Evolutionary conservation across 805 yeast genomes (phyloP).

Genomic region (Ogataea chonburiensis): DNA sequence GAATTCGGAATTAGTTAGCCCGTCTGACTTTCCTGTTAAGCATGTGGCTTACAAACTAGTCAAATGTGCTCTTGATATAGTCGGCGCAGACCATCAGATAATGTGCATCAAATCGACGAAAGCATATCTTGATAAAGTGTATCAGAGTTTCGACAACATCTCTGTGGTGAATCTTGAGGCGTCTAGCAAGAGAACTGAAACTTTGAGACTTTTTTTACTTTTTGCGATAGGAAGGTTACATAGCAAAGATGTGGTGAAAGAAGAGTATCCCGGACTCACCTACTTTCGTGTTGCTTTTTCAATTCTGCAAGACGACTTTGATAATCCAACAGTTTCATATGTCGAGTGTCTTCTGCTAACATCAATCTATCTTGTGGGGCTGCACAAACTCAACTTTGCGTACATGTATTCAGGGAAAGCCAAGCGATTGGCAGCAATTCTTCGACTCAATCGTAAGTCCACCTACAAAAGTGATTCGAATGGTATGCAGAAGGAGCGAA

Average conservation of each 20-base stretch:
- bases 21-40: slow-evolving; percentile 1
- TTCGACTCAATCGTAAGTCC: slow-evolving; percentile 1
- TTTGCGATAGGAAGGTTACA: slow-evolving; percentile 12
- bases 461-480: slow-evolving; percentile 1
- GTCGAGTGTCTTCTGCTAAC: slow-evolving; percentile 7
- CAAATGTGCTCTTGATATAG: slow-evolving; percentile 6
- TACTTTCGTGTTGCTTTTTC: slow-evolving; percentile 5
- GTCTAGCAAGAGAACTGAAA: not conserved
- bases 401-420: slow-evolving; percentile 11
- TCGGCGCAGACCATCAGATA: slow-evolving; percentile 9
- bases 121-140: slow-evolving; percentile 2
- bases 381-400: slow-evolving; percentile 9
- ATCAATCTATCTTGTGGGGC: slow-evolving; percentile 6
- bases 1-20: not conserved
- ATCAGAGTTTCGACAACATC: slow-evolving; percentile 1
- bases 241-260: slow-evolving; percentile 8
- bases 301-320: slow-evolving; percentile 4
- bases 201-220: slow-evolving; percentile 4
- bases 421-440: slow-evolving; percentile 1
- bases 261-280: slow-evolving; percentile 11
- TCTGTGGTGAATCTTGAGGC: slow-evolving; percentile 2
- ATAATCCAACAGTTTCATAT: slow-evolving; percentile 1
- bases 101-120: slow-evolving; percentile 9
- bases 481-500: slow-evolving; percentile 6
- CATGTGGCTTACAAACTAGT: slow-evolving; percentile 1